Evolutionary conservation across 2,329 filamentous ascomycete species (phyloP), one percentile per base, ranked within the genome.

Genomic region (Fusarium sp.): DNA sequence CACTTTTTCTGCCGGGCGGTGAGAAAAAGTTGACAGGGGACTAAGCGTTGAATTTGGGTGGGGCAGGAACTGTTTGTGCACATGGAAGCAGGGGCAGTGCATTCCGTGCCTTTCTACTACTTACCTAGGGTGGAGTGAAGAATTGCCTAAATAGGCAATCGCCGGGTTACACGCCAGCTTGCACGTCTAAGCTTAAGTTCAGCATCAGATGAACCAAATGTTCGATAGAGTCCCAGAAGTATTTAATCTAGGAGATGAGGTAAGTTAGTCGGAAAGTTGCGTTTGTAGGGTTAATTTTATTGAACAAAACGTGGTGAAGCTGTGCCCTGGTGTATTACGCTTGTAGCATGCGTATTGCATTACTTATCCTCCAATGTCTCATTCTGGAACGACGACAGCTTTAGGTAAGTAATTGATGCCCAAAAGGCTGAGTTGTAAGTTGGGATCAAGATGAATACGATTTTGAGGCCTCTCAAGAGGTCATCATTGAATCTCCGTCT

Each of bases 1-100:
- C 41, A 65, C 72, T 78, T 77, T 77, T 81, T 81, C 77, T 81
- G 79, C 79, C 79, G 70, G 77, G 79, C 79, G 79, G 79, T 81
- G 63, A 72, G n/a, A 14, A 39, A 36, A n/a, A 18, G 20, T 42
- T n/a, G 42, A 50, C 55, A 50, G 38, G 60, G 61, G 50, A 44
- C 22, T 48, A 62, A 42, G n/a, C 51, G 36, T 36, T 44, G 30
- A 20, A 39, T 10, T 39, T 24, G 41, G 24, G 68, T 63, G 66
- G 65, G 63, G 51, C 45, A 51, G 57, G 55, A 67, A 62, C 55
- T 34, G 42, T 47, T 38, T 47, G 20, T 20, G 57, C 39, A 62
- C 48, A 61, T 56, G 54, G 44, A 55, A 52, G 38, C 61, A 59
- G 45, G 47, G 50, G 38, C 55, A 32, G 17, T 52, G 28, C 30